Base-by-base conservation (phyloP, 1,284 basidiomycete genomes). In the Rhizoctonia solani region DNA sequence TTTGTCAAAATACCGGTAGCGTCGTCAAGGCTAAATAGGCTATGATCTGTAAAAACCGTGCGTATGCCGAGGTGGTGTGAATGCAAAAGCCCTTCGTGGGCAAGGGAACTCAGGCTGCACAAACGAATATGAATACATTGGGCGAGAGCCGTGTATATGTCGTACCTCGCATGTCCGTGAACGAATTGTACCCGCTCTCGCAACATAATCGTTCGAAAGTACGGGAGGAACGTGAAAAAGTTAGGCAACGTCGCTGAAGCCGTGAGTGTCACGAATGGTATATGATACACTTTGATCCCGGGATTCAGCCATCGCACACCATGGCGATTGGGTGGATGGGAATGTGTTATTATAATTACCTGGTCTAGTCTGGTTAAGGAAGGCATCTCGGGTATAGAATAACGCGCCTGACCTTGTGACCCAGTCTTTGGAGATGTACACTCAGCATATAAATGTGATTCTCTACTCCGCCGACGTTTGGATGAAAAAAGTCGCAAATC, bases 401-500 rank as follows among this genome's bases (percentile, higher is more conserved):
- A 4, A 34, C n/a, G 1, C 14, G 25, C 21, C 29, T 30, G 74
- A 90, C 93, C 79, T 92, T 95, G 77, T 99, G 95, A 1, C 95
- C 94, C 29, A 85, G 83, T 44, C 83, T 82, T 63, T 95, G 85
- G 54, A 99, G 85, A 67, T 90, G 87, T n/a, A 89, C 87, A 70
- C 89, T 87, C 41, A 98, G 82, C 85, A 92, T 93, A 79, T 94
- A 98, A 56, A 98, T 95, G 77, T 98, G 95, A 70, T 88, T 95
- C 77, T 99, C 97, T 25, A 99, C 95, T 9, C 97, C 97, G 25
- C 97, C 97, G 1, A 97, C 89, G 70, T 88, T 85, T 0, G 96
- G 96, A 75, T 93, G 89, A 80, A 98, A 99, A 81, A 98, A 99
- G 78, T 99, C 96, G 54, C 89, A 93, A 53, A 98, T 87, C 92